Percentiles rank a stretch among this genome's conserved stretches.
phyloP scores from a whole-genome alignment of 306 rosid genomes.

The Psophocarpus tetragonolobus region DNA sequence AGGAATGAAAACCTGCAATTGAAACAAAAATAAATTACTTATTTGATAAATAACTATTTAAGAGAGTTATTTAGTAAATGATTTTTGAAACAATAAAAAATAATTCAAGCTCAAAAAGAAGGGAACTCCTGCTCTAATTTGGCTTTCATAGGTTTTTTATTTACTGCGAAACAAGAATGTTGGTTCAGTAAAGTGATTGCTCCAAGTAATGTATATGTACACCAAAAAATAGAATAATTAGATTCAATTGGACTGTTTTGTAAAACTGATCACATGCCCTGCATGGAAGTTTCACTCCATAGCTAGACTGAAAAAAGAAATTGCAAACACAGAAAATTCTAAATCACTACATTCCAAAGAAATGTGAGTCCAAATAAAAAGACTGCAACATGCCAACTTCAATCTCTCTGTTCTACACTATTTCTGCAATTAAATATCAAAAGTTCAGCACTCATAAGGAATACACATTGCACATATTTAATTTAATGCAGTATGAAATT shows the following conservation, averaged over 20 bases:
- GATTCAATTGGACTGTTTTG: background rate
- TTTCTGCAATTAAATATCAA: background rate
- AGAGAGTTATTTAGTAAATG: background rate
- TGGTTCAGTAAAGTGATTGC: background rate
- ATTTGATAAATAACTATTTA: background rate
- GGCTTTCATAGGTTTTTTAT: background rate
- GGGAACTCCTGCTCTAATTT: background rate
- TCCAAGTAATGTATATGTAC: background rate
- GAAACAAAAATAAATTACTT: slow-evolving; percentile 5
- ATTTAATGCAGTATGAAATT: background rate
- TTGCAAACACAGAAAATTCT: background rate
- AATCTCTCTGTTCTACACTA: background rate
- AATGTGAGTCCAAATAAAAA: background rate
- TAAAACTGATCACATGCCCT: background rate
- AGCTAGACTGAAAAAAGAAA: background rate
- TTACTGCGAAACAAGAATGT: background rate
- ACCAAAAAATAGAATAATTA: slow-evolving; percentile 1
- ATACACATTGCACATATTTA: background rate
- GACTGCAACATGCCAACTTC: slow-evolving; percentile 8
- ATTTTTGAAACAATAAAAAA: background rate
- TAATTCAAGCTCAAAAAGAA: background rate
- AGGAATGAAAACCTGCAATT: slow-evolving; percentile 38
- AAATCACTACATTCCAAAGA: background rate
- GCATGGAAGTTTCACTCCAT: background rate
- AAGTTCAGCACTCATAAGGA: background rate